A percentile compares a stretch with the other conserved stretches of the same genome.
These are phyloP conservation scores for Hypoxylon sp. DNA, from an alignment of 2,329 filamentous ascomycete genomes.

Conservation along the genomic window DNA sequence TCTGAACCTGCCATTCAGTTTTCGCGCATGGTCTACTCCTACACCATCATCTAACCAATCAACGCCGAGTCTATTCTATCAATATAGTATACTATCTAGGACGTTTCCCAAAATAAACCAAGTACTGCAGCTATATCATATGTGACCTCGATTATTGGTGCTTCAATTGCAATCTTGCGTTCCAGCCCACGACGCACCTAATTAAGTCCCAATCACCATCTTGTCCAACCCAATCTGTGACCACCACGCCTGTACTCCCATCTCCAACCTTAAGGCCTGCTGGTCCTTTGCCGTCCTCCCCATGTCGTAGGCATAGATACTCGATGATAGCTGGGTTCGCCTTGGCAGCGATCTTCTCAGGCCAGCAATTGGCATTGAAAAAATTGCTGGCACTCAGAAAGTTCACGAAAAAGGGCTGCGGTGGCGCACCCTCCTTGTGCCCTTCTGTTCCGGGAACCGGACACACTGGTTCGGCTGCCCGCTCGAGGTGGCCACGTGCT, in stretches of 20 bases:
- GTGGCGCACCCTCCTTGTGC: conserved; percentile 46
- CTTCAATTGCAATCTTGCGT: conserved; percentile 74
- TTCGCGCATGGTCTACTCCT: not conserved
- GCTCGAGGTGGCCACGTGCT: conserved; percentile 81
- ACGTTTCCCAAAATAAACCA: not conserved
- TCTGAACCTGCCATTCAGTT: not conserved
- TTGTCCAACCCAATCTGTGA: conserved; percentile 93
- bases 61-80: conserved; percentile 6
- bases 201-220: conserved; percentile 93
- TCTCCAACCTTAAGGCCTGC: conserved; percentile 71
- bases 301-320: conserved; percentile 72
- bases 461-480: conserved; percentile 70
- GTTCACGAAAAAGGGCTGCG: conserved; percentile 84
- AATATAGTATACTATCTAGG: conserved; percentile 4
- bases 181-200: conserved; percentile 91
- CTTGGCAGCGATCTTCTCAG: conserved; percentile 88
- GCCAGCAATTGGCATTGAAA: conserved; percentile 93
- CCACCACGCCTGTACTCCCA: conserved; percentile 86
- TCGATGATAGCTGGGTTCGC: conserved; percentile 83
- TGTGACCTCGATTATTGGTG: conserved; percentile 48
- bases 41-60: not conserved
- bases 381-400: conserved; percentile 95
- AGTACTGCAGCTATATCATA: not conserved
- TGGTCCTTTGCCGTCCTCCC: conserved; percentile 65
- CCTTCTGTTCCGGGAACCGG: conserved; percentile 59